Percentiles rank a stretch among this genome's conserved stretches.
These are phyloP conservation scores for Ascocoryne sarcoides DNA, from an alignment of 2,329 filamentous ascomycete genomes.

Conservation along the genomic window DNA sequence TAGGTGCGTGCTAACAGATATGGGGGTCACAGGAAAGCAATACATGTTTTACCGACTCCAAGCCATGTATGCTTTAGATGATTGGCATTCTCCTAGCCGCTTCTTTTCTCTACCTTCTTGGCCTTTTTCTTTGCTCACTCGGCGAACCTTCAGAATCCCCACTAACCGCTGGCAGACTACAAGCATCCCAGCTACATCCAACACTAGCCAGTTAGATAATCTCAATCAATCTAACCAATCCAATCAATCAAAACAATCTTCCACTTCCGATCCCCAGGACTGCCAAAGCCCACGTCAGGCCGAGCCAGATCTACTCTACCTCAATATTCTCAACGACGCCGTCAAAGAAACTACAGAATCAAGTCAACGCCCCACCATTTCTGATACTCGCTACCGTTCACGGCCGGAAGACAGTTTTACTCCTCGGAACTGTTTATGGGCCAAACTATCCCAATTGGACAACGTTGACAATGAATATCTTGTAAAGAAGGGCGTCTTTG, in stretches of 20 bases:
- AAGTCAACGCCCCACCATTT: slow-evolving; percentile 3
- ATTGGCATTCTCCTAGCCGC: slow-evolving; percentile 4
- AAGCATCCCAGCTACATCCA: slow-evolving; percentile 4
- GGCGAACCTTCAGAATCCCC: slow-evolving; percentile 2
- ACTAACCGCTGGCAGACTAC: slow-evolving; percentile 4
- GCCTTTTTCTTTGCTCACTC: slow-evolving; percentile 5
- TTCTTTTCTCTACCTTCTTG: slow-evolving; percentile 4
- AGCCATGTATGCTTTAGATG: slow-evolving; percentile 5
- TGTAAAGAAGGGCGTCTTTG: slow-evolving; percentile 6
- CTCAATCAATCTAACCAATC: slow-evolving; percentile 5
- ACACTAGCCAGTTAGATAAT: slow-evolving; percentile 3
- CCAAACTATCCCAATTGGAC: slow-evolving; percentile 5
- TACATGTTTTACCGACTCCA: slow-evolving; percentile 5
- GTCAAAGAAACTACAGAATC: slow-evolving; percentile 6
- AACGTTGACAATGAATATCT: slow-evolving; percentile 6
- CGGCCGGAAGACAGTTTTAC: slow-evolving; percentile 4
- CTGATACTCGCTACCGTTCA: slow-evolving; percentile 2
- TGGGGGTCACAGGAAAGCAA: slow-evolving; percentile 5
- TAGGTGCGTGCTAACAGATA: slow-evolving; percentile 6
- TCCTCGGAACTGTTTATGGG: slow-evolving; percentile 5
- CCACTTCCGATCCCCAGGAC: slow-evolving; percentile 3
- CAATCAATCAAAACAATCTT: slow-evolving; percentile 5
- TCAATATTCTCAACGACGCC: slow-evolving; percentile 5
- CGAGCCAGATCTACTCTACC: slow-evolving; percentile 6
- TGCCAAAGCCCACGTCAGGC: slow-evolving; percentile 7